Percentiles rank a stretch among this genome's conserved stretches.
Evolutionary conservation across 2,329 filamentous ascomycete species (phyloP).

Genomic region (Alternaria hordeiaustralica): DNA sequence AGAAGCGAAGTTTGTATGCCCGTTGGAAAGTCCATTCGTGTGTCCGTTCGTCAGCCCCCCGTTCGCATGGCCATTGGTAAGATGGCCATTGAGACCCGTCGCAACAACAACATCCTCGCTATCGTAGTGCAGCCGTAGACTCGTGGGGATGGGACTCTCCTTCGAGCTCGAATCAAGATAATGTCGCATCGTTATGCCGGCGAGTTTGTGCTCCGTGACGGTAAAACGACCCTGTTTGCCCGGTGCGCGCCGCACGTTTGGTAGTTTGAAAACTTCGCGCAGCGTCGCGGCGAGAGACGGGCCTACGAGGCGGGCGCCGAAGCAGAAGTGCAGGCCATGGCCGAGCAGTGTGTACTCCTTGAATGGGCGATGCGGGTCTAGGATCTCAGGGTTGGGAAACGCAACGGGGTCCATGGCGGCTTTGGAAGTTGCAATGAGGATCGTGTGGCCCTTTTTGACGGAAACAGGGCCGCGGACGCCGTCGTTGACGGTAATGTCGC

Average conservation of each 20-base stretch:
- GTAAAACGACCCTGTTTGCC: slow-evolving; percentile 48
- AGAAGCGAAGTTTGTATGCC: slow-evolving; percentile 4
- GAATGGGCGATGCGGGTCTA: slow-evolving; percentile 48
- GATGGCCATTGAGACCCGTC: not conserved
- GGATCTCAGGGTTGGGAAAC: slow-evolving; percentile 41
- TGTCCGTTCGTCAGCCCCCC: slow-evolving; percentile 1
- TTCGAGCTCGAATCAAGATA: slow-evolving; percentile 58
- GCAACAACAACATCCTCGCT: slow-evolving; percentile 20
- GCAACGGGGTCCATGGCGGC: slow-evolving; percentile 43
- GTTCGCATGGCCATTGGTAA: slow-evolving; percentile 4
- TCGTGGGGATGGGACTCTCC: slow-evolving; percentile 52
- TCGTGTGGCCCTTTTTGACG: slow-evolving; percentile 50
- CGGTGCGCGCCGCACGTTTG: slow-evolving; percentile 40
- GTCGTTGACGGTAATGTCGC: slow-evolving; percentile 56
- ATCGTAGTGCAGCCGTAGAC: slow-evolving; percentile 34
- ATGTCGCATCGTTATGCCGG: slow-evolving; percentile 56
- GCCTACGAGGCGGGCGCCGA: slow-evolving; percentile 40
- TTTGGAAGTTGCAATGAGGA: slow-evolving; percentile 52
- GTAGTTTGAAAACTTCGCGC: slow-evolving; percentile 43
- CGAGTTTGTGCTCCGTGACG: slow-evolving; percentile 54
- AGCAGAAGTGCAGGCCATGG: slow-evolving; percentile 44
- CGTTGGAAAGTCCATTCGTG: slow-evolving; percentile 3
- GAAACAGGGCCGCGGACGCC: slow-evolving; percentile 56
- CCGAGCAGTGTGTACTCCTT: slow-evolving; percentile 43
- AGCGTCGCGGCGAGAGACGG: slow-evolving; percentile 38